Conservation (phyloP, 2,329 filamentous ascomycete species). For the Pyrenochaeta sp. region DNA sequence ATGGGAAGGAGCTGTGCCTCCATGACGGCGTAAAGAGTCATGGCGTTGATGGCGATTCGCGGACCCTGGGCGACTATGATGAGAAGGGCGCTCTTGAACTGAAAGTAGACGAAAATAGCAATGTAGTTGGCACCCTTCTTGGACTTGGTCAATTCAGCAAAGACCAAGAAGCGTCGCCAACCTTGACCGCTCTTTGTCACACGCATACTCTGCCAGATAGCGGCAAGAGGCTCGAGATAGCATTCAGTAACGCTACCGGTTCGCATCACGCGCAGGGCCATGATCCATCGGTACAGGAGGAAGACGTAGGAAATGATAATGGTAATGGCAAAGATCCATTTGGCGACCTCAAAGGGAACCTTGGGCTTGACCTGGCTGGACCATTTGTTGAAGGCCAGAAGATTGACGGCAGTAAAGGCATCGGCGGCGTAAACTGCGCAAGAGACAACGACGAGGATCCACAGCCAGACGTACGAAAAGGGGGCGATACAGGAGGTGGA, state of each 20-base stretch:
- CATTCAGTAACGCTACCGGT: slow-evolving; percentile 88
- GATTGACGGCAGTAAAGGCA: slow-evolving; percentile 90
- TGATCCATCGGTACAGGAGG: slow-evolving; percentile 78
- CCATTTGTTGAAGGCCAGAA: slow-evolving; percentile 90
- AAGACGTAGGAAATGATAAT: slow-evolving; percentile 92
- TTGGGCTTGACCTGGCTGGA: slow-evolving; percentile 81
- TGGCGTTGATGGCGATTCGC: slow-evolving; percentile 86
- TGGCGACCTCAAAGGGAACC: slow-evolving; percentile 78
- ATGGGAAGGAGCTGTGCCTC: slow-evolving; percentile 73
- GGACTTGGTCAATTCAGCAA: slow-evolving; percentile 87
- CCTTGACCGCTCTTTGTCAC: slow-evolving; percentile 73
- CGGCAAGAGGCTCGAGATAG: slow-evolving; percentile 88
- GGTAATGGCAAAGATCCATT: slow-evolving; percentile 94
- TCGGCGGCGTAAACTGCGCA: slow-evolving; percentile 88
- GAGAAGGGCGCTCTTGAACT: slow-evolving; percentile 80
- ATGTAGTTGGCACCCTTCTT: slow-evolving; percentile 91
- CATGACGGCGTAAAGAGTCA: slow-evolving; percentile 88
- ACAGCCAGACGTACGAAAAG: slow-evolving; percentile 85
- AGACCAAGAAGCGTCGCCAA: slow-evolving; percentile 90
- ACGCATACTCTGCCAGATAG: slow-evolving; percentile 83
- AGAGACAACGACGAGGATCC: slow-evolving; percentile 79
- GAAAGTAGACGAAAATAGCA: slow-evolving; percentile 90
- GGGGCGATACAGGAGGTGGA: slow-evolving; percentile 77
- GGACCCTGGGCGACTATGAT: slow-evolving; percentile 91
- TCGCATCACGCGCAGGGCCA: slow-evolving; percentile 80